Evolutionary conservation across 2,329 filamentous ascomycete genomes (phyloP).

Genomic region (Didymella sp.): DNA sequence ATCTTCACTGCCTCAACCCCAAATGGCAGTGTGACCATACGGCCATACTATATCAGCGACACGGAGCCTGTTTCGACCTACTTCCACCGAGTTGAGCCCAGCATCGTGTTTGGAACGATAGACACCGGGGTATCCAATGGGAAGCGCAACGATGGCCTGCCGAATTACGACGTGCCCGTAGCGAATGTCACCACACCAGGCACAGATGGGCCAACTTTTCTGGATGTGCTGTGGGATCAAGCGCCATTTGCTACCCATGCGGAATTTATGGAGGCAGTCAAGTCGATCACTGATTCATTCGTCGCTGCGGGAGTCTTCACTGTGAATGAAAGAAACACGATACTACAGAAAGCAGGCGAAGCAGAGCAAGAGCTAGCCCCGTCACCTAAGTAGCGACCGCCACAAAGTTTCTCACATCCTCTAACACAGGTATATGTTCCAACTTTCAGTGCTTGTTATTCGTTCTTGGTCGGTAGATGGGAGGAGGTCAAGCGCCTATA

Average conservation of each 20-base stretch:
- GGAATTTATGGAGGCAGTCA: not conserved
- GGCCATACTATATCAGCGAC: constrained; percentile 10
- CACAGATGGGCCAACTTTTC: constrained; percentile 1
- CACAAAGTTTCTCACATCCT: not conserved
- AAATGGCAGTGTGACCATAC: not conserved
- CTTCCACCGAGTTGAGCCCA: not conserved
- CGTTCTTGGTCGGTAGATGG: too few relatives aligned
- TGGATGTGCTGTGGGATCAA: constrained; percentile 4
- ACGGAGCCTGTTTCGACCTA: not conserved
- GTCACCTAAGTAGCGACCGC: not conserved
- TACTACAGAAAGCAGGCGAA: not conserved
- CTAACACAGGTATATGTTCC: too few relatives aligned
- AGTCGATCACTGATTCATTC: not conserved
- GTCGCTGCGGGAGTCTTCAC: not conserved
- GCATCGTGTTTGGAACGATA: not conserved
- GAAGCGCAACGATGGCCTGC: constrained; percentile 1
- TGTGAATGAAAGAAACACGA: not conserved
- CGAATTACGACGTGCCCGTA: constrained; percentile 1
- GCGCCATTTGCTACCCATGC: constrained; percentile 3
- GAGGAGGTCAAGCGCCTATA: not conserved
- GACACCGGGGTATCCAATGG: constrained; percentile 1
- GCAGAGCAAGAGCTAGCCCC: not conserved
- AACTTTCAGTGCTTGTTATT: too few relatives aligned
- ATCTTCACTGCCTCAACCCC: not conserved
- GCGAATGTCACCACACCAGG: constrained; percentile 1